A percentile compares a stretch with the other conserved stretches of the same genome.
These are phyloP conservation scores for Aurantiochytrium sp. DNA, from an alignment of 108 stramenopile species.

Conservation along the genomic window DNA sequence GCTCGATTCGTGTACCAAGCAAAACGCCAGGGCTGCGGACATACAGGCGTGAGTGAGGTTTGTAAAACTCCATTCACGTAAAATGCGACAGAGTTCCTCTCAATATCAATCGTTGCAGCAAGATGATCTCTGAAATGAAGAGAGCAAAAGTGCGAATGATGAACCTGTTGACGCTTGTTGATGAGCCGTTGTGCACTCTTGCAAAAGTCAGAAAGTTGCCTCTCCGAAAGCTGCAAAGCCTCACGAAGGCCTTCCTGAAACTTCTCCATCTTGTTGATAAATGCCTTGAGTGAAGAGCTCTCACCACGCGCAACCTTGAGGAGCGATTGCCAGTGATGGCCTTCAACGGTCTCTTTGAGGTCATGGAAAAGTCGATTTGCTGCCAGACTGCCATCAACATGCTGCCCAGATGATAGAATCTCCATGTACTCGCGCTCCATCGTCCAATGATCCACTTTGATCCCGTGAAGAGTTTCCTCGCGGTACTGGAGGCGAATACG, in stretches of 20 bases:
- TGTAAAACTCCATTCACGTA: neutral
- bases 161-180: neutral
- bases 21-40: neutral
- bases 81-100: neutral
- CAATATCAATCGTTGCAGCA: neutral
- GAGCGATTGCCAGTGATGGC: neutral
- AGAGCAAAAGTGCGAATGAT: neutral
- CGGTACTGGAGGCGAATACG: neutral
- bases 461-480: neutral
- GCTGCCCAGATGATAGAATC: neutral
- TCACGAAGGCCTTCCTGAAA: neutral
- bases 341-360: neutral
- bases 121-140: neutral
- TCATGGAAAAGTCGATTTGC: neutral
- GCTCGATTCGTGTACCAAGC: conserved; percentile 2
- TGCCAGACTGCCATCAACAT: neutral
- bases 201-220: neutral
- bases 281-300: neutral
- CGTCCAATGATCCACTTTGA: neutral
- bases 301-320: neutral
- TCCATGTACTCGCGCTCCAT: neutral
- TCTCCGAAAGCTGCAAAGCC: neutral
- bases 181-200: too few relatives aligned
- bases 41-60: neutral
- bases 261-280: neutral